Base-by-base conservation (phyloP, 2,329 filamentous ascomycete species). In the Xylaria sp. region DNA sequence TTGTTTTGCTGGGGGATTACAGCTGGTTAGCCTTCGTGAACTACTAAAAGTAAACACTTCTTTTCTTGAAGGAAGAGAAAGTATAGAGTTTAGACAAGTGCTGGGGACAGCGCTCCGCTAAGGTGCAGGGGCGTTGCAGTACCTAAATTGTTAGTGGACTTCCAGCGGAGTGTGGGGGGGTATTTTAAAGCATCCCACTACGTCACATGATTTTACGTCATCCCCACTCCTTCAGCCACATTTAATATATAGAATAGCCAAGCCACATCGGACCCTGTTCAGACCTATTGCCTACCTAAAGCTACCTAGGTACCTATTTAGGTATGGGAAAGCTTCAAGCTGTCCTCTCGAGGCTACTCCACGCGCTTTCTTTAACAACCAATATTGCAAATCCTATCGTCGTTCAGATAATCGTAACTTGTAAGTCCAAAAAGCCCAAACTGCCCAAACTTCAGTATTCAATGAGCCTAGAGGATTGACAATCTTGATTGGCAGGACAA, bases 241-340 rank as follows among this genome's bases (percentile, higher is more conserved):
- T 13, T 3, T 18, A 44, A n/a, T n/a, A n/a, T n/a, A n/a, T n/a
- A n/a, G n/a, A n/a, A n/a, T n/a, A n/a, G 27, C 65, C 12, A 53
- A 55, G 63, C 55, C 64, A 68, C 40, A 25, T 59, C 32, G 27
- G 18, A n/a, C 27, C 16, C 5, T 13, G 35, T 21, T 5, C 29
- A 32, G 29, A 32, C n/a, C 10, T 40, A 40, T 2, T 57, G 23
- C 48, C 25, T n/a, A 44, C 35, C 35, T 25, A 47, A 37, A 54
- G 48, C n/a, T n/a, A n/a, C n/a, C n/a, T 25, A 63, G 54, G 48
- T 53, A 63, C 18, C 53, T 42, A 18, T 2, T n/a, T 10, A 48
- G 12, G 21, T 37, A 18, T 48, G 32, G 12, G 29, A 66, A 75
- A 77, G 73, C 74, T 73, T 74, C 77, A 79, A 80, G 74, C 78